A percentile compares a stretch with the other conserved stretches of the same genome.
Evolutionary conservation across 148 eudicot species (phyloP).

Genomic region (Diospyros kaki): DNA sequence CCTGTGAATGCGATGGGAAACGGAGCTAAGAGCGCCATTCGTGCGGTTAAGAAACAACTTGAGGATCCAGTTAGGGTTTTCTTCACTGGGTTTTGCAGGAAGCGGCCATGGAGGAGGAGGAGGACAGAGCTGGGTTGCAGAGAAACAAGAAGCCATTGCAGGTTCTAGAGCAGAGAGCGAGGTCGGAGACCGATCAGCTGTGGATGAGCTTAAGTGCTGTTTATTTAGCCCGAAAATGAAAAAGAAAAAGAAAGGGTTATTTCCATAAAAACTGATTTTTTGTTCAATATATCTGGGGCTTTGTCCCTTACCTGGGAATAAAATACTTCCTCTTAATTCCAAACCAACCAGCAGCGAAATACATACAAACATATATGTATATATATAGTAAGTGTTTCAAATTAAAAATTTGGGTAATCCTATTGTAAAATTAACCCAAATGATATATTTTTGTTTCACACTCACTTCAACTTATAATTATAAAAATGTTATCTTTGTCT

Average conservation of each 20-base stretch:
- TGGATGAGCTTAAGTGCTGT: background rate
- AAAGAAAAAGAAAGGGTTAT: background rate
- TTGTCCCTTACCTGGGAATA: no score
- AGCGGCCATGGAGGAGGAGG: constrained; percentile 14
- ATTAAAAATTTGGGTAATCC: no score
- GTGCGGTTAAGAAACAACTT: constrained; percentile 4
- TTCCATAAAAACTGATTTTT: no score
- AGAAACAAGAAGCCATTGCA: constrained; percentile 14
- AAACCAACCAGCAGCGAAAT: no score
- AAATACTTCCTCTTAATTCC: no score
- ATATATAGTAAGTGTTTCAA: no score
- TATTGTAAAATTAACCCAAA: no score
- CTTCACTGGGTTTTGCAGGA: background rate
- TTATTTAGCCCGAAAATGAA: background rate
- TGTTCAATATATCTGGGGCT: no score
- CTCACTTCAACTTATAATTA: no score
- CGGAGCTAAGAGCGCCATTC: background rate
- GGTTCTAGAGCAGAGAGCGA: background rate
- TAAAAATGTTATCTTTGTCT: no score
- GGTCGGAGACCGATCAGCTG: background rate
- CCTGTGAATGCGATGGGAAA: constrained; percentile 5
- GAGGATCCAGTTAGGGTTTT: background rate
- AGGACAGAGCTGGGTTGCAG: constrained; percentile 12
- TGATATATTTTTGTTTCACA: no score
- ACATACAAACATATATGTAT: no score